A percentile compares a stretch with the other conserved stretches of the same genome.
These are phyloP conservation scores for Xylariaceae sp. DNA, from an alignment of 2,329 filamentous ascomycete species.

Conservation along the genomic window DNA sequence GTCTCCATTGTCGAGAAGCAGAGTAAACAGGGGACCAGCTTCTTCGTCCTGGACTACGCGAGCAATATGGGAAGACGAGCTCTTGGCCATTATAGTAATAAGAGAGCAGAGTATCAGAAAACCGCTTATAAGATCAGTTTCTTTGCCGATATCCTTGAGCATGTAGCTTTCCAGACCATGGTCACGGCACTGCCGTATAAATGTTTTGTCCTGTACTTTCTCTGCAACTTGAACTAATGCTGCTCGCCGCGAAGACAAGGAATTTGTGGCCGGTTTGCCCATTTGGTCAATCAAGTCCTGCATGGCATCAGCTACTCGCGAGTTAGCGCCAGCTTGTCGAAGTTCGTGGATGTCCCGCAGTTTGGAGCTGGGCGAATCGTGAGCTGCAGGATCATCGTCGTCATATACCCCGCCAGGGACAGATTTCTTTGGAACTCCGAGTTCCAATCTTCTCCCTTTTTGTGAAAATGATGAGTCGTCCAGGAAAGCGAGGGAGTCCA, in stretches of 20 bases:
- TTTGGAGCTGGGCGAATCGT: slow-evolving; percentile 42
- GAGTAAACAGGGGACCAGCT: slow-evolving; percentile 51
- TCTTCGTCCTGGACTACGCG: slow-evolving; percentile 53
- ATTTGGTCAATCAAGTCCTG: slow-evolving; percentile 61
- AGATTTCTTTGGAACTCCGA: slow-evolving; percentile 25
- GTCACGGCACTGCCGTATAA: slow-evolving; percentile 67
- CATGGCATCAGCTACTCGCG: slow-evolving; percentile 62
- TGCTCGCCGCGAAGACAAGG: slow-evolving; percentile 51
- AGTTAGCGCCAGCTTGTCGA: slow-evolving; percentile 62
- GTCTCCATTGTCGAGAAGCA: slow-evolving; percentile 48
- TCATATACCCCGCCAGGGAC: slow-evolving; percentile 29
- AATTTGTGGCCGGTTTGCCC: slow-evolving; percentile 43
- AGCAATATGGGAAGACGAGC: slow-evolving; percentile 57
- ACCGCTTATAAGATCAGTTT: slow-evolving; percentile 58
- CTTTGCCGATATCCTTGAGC: slow-evolving; percentile 56
- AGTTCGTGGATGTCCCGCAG: slow-evolving; percentile 64
- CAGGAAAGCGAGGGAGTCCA: slow-evolving; percentile 27
- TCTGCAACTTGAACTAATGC: slow-evolving; percentile 57
- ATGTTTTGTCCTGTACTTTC: slow-evolving; percentile 59
- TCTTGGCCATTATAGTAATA: slow-evolving; percentile 57
- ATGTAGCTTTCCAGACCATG: slow-evolving; percentile 68
- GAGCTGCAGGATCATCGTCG: slow-evolving; percentile 45
- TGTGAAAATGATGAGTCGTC: slow-evolving; percentile 21
- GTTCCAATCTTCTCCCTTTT: slow-evolving; percentile 30
- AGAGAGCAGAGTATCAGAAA: slow-evolving; percentile 63